Percentiles rank a stretch among this genome's conserved stretches.
These are phyloP conservation scores for Phytopythium mirpurense DNA, from an alignment of 352 stramenopile genomes.

Conservation along the genomic window DNA sequence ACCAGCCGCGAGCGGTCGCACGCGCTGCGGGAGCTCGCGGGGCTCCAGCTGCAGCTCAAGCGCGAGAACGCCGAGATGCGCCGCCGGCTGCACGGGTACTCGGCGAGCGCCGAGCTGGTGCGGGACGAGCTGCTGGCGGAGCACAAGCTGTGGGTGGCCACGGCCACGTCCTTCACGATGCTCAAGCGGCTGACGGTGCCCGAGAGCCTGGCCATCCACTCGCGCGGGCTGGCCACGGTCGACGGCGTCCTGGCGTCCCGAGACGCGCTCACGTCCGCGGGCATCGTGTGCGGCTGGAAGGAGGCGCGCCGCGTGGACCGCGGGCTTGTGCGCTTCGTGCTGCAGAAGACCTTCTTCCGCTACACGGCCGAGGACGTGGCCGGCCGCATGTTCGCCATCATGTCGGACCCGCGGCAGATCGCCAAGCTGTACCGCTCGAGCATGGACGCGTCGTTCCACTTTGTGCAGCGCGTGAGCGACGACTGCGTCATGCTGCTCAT, in stretches of 20 bases:
- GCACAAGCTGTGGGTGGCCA: slow-evolving; percentile 4
- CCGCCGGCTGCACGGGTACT: neutral
- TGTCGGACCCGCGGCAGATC: slow-evolving; percentile 4
- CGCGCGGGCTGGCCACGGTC: neutral
- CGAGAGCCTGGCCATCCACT: slow-evolving; percentile 1
- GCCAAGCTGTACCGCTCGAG: neutral
- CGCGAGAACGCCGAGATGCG: neutral
- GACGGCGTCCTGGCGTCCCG: neutral
- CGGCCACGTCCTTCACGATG: neutral
- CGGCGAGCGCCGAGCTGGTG: neutral
- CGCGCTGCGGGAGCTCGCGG: neutral
- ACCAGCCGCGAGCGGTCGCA: neutral
- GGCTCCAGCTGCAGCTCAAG: slow-evolving; percentile 1
- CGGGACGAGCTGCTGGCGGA: slow-evolving; percentile 5
- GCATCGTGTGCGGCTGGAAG: slow-evolving; percentile 6
- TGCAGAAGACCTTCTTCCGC: slow-evolving; percentile 7
- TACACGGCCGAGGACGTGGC: neutral
- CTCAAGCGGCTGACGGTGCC: slow-evolving; percentile 5
- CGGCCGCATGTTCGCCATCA: neutral
- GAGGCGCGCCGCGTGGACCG: slow-evolving; percentile 2
- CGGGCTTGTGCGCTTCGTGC: slow-evolving; percentile 3
- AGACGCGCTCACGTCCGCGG: neutral
- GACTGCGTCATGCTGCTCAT: slow-evolving; percentile 10
- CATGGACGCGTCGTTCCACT: neutral
- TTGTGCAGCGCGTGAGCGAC: slow-evolving; percentile 8